These are phyloP conservation scores for Cladosporium sphaerospermum DNA, from an alignment of 2,329 filamentous ascomycete genomes.

Conservation along the genomic window DNA sequence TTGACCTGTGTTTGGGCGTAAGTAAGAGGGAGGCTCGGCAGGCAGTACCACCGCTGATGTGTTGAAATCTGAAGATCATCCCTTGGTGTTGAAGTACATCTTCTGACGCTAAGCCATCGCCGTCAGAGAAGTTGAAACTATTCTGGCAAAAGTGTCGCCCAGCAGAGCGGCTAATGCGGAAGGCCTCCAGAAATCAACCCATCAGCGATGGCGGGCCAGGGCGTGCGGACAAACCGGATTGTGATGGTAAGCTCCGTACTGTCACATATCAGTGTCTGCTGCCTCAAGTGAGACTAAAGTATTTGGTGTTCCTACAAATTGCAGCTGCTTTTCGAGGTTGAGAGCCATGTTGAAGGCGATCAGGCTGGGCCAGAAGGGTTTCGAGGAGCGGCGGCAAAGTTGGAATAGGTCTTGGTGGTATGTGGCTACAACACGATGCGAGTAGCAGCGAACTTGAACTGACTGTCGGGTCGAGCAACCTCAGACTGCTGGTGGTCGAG, in stretches of 20 bases:
- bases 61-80: conserved; percentile 7
- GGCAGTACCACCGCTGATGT: conserved; percentile 7
- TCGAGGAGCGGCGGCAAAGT: neutral
- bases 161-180: too few relatives aligned
- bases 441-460: too few relatives aligned
- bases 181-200: neutral
- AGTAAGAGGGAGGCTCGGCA: neutral
- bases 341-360: conserved; percentile 44
- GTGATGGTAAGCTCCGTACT: conserved; percentile 83
- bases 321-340: conserved; percentile 74
- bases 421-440: too few relatives aligned
- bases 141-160: too few relatives aligned
- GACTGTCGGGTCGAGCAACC: too few relatives aligned
- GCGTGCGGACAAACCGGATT: conserved; percentile 48
- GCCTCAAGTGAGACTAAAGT: conserved; percentile 10
- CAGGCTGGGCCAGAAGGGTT: neutral
- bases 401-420: neutral
- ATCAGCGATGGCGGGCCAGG: conserved; percentile 7
- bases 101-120: too few relatives aligned
- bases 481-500: too few relatives aligned
- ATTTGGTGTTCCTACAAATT: conserved; percentile 58
- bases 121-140: too few relatives aligned
- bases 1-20: conserved; percentile 51
- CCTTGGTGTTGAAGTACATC: neutral
- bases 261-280: conserved; percentile 12